Conservation (phyloP, 306 rosid species). For the Luffa aegyptiaca region DNA sequence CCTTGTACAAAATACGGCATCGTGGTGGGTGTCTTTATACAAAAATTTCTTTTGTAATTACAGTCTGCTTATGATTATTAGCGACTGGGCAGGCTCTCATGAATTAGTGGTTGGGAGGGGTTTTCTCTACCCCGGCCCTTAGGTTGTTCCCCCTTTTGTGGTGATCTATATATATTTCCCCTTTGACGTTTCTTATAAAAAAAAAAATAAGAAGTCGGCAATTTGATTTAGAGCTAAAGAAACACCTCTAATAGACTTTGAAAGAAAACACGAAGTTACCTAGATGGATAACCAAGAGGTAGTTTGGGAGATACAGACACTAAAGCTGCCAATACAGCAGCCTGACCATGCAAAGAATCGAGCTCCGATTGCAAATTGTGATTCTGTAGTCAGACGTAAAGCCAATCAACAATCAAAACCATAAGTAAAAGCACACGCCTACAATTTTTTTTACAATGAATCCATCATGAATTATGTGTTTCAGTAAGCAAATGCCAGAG, state of each 20-base stretch:
- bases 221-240: not conserved
- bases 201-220: not conserved
- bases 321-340: constrained; percentile 83
- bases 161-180: too few relatives aligned
- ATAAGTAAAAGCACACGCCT: not conserved
- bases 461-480: not conserved
- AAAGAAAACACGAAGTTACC: constrained; percentile 31
- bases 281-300: constrained; percentile 92
- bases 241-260: not conserved
- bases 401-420: constrained; percentile 6
- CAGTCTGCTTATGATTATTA: too few relatives aligned
- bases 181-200: too few relatives aligned
- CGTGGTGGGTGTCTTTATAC: too few relatives aligned
- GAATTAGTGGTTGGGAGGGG: too few relatives aligned
- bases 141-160: too few relatives aligned
- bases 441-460: not conserved
- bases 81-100: too few relatives aligned
- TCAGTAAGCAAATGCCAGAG: not conserved
- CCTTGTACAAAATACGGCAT: too few relatives aligned
- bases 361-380: constrained; percentile 69
- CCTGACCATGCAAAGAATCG: constrained; percentile 88
- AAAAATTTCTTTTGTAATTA: too few relatives aligned
- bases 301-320: constrained; percentile 82
- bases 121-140: too few relatives aligned
- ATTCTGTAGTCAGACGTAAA: constrained; percentile 43